A percentile compares a stretch with the other conserved stretches of the same genome.
Evolutionary conservation across 106 monocot species (phyloP).

Genomic region (Dendrobium officinale): DNA sequence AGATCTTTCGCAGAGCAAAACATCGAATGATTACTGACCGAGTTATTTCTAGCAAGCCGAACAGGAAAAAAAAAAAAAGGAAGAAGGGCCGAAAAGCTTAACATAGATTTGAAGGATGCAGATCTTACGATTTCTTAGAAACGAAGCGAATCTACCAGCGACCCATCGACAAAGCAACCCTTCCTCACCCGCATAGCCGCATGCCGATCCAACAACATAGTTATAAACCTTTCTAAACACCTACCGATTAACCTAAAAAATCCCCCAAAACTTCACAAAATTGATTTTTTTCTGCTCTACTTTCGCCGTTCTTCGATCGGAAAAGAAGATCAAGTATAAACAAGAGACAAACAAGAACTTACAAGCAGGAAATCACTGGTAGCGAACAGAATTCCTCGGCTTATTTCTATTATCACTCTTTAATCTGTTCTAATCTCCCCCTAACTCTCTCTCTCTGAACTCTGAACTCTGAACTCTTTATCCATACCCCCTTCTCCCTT

Average conservation of each 20-base stretch:
- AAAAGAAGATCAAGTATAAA: neutral
- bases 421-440: neutral
- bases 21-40: neutral
- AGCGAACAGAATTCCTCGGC: neutral
- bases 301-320: neutral
- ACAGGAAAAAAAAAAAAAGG: neutral
- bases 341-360: neutral
- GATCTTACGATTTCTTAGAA: neutral
- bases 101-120: neutral
- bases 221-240: neutral
- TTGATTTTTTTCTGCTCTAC: neutral
- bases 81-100: neutral
- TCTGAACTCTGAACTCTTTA: neutral
- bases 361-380: neutral
- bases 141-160: neutral
- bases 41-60: neutral
- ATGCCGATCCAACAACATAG: neutral
- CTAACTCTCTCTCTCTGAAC: neutral
- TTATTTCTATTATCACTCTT: neutral
- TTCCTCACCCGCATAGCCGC: neutral
- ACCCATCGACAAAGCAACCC: neutral
- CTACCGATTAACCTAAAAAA: neutral
- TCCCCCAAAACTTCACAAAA: neutral
- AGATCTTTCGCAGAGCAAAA: neutral
- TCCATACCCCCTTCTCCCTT: neutral